Evolutionary conservation across 2,329 filamentous ascomycete species (phyloP).

Genomic region (Xylariaceae sp.): DNA sequence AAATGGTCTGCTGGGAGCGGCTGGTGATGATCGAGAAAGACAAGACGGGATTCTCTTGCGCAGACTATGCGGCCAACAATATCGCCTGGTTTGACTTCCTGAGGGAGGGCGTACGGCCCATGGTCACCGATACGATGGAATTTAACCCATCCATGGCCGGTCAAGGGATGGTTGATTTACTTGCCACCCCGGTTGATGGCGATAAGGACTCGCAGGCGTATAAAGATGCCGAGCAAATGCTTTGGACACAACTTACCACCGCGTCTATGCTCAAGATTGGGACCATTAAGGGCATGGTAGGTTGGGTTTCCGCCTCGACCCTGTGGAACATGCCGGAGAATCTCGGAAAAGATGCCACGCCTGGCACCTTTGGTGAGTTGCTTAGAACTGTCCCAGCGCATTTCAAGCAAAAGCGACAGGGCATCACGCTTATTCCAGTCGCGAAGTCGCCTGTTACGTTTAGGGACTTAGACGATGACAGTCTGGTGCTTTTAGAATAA

Average conservation of each 20-base stretch:
- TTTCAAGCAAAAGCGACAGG: constrained; percentile 15
- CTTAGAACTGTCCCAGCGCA: constrained; percentile 13
- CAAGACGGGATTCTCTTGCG: constrained; percentile 24
- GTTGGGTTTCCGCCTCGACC: constrained; percentile 11
- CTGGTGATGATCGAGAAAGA: constrained; percentile 25
- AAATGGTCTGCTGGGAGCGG: constrained; percentile 38
- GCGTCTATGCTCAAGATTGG: constrained; percentile 20
- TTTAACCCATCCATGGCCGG: constrained; percentile 8
- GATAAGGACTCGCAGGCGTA: constrained; percentile 10
- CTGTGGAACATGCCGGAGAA: constrained; percentile 18
- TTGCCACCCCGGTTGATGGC: constrained; percentile 19
- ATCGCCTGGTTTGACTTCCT: constrained; percentile 11
- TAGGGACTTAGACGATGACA: background rate
- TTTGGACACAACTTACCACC: constrained; percentile 12
- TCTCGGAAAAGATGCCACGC: constrained; percentile 13
- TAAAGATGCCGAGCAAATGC: constrained; percentile 11
- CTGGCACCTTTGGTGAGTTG: constrained; percentile 20
- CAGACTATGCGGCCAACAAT: constrained; percentile 22
- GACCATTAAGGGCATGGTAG: constrained; percentile 13
- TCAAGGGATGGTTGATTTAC: constrained; percentile 21
- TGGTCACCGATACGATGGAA: background rate
- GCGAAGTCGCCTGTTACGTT: background rate
- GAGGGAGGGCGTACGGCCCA: constrained; percentile 13
- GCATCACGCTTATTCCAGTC: background rate
- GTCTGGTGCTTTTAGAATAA: background rate